Percentiles rank a stretch among this genome's conserved stretches.
phyloP scores from a whole-genome alignment of 176 grass and related monocot species.

The Rhipidocladum racemiflorum region DNA sequence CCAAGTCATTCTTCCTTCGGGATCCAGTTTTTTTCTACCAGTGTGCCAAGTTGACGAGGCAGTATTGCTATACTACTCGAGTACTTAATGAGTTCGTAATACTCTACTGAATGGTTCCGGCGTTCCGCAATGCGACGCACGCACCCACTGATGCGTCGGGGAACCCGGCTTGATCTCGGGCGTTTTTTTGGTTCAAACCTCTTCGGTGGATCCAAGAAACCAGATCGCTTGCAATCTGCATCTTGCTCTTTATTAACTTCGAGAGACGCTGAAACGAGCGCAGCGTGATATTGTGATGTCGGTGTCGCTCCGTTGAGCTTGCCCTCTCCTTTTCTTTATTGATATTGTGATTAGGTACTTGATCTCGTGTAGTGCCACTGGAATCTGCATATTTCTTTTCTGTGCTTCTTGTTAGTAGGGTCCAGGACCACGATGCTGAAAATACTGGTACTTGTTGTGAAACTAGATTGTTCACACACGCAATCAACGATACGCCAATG shows the following conservation, averaged over 20 bases:
- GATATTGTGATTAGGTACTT: not conserved
- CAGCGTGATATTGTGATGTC: not conserved
- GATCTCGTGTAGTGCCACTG: not conserved
- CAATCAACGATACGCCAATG: no score
- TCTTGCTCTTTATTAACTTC: not conserved
- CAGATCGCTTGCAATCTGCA: constrained; percentile 1
- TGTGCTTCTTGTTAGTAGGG: not conserved
- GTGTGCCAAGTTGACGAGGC: not conserved
- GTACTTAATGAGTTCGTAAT: not conserved
- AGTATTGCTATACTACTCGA: not conserved
- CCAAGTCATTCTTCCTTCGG: constrained; percentile 1
- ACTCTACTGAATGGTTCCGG: not conserved
- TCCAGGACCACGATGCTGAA: not conserved
- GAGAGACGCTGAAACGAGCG: not conserved
- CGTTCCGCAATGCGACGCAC: not conserved
- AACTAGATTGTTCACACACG: no score
- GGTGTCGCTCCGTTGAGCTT: not conserved
- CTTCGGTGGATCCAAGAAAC: constrained; percentile 17
- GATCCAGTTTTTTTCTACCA: constrained; percentile 4
- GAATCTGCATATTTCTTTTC: not conserved
- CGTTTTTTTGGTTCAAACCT: constrained; percentile 11
- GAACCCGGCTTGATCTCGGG: constrained; percentile 27
- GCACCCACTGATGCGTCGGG: constrained; percentile 1
- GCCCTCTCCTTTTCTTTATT: not conserved
- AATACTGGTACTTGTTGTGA: no score